Conservation (phyloP, 2,329 filamentous ascomycete species). For the Botrytis fabae region DNA sequence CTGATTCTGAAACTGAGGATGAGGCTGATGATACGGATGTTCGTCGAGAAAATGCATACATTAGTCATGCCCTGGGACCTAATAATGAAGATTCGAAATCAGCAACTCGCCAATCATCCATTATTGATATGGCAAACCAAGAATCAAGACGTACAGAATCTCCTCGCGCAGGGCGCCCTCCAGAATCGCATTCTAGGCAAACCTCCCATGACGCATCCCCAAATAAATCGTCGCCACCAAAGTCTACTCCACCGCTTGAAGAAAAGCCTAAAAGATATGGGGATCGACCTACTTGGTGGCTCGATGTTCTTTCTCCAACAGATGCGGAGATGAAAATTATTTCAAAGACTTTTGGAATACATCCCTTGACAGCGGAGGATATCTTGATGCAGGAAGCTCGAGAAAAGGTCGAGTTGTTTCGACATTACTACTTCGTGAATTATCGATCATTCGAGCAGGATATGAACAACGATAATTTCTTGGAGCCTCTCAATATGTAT, state of each 20-base stretch:
- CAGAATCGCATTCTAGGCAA: constrained; percentile 25
- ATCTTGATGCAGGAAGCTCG: constrained; percentile 97
- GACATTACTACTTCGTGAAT: constrained; percentile 98
- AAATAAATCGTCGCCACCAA: constrained; percentile 30
- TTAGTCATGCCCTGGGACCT: constrained; percentile 34
- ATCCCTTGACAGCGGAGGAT: constrained; percentile 92
- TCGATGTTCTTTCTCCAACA: constrained; percentile 87
- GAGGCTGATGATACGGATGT: constrained; percentile 30
- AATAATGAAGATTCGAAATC: constrained; percentile 47
- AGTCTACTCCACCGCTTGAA: constrained; percentile 20
- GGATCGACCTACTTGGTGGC: constrained; percentile 92
- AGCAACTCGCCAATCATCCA: constrained; percentile 46
- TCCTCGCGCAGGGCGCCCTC: constrained; percentile 9
- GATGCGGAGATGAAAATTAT: constrained; percentile 95
- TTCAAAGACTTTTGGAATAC: constrained; percentile 90
- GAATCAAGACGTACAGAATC: constrained; percentile 28
- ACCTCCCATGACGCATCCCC: constrained; percentile 34
- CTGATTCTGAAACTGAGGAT: constrained; percentile 60
- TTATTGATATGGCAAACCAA: constrained; percentile 31
- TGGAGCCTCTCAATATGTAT: constrained; percentile 97
- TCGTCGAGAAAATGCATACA: constrained; percentile 37
- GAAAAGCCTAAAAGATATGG: constrained; percentile 62
- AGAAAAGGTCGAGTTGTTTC: constrained; percentile 96
- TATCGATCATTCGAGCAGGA: constrained; percentile 98
- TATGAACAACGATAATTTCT: constrained; percentile 79